A percentile compares a stretch with the other conserved stretches of the same genome.
phyloP scores from a whole-genome alignment of 2,329 filamentous ascomycete genomes.

The Pyrenochaeta sp. region DNA sequence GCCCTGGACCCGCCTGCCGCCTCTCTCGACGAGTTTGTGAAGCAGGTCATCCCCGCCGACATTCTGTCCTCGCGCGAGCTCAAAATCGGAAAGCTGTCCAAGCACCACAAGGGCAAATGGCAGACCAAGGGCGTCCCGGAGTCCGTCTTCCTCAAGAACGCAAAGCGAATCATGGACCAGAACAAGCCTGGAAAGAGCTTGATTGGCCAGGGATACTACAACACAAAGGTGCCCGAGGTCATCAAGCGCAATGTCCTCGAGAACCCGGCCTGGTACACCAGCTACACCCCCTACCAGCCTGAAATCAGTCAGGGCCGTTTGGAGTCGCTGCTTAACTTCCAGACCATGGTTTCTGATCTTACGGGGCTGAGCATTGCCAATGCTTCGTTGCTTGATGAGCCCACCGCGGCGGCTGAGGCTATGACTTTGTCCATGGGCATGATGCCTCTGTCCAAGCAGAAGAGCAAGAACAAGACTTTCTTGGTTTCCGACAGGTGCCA shows the following conservation, averaged over 20 bases:
- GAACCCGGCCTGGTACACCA: constrained; percentile 96
- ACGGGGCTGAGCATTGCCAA: constrained; percentile 89
- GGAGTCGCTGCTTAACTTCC: constrained; percentile 93
- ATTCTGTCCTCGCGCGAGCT: constrained; percentile 74
- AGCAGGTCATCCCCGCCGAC: constrained; percentile 81
- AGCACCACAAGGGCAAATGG: constrained; percentile 55
- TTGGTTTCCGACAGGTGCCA: constrained; percentile 84
- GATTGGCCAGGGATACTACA: constrained; percentile 88
- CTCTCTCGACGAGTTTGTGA: constrained; percentile 81
- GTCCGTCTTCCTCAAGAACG: constrained; percentile 62
- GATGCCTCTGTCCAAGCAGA: constrained; percentile 74
- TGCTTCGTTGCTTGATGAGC: constrained; percentile 88
- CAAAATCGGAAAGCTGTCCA: constrained; percentile 53
- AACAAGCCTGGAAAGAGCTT: constrained; percentile 72
- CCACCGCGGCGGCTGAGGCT: constrained; percentile 90
- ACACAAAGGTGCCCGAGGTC: constrained; percentile 83
- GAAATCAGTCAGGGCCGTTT: constrained; percentile 96
- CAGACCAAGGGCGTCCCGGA: constrained; percentile 57
- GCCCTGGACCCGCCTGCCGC: constrained; percentile 75
- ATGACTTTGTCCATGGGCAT: constrained; percentile 91
- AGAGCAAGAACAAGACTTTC: constrained; percentile 78
- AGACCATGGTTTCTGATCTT: constrained; percentile 89
- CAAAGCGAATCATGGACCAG: constrained; percentile 63
- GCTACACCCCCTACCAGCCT: constrained; percentile 95
- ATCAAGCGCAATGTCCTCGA: constrained; percentile 93